Evolutionary conservation across 805 yeast species (phyloP), one percentile per base, ranked within the genome.

Genomic region (Metschnikowia koreensis): DNA sequence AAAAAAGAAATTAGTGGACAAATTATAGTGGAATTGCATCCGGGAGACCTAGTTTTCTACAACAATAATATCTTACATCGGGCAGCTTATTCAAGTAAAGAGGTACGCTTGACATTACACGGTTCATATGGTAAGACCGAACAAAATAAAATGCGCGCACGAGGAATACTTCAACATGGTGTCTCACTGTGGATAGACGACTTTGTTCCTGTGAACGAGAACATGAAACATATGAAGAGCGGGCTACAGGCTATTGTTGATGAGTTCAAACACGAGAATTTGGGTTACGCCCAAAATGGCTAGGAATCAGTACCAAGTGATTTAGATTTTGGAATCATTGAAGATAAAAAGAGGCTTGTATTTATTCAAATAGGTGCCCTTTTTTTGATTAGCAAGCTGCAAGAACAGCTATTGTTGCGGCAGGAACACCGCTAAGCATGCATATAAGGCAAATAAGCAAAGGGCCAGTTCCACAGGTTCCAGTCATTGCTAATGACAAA

Each of bases 111-210:
- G 48, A 79, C 82, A 0, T 60, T 79, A 27, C 83, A 79, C 59
- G 83, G 82, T 0, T 73, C 80, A 2, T 77, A 77, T 54, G 83
- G 83, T 4, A 77, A 75, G 54, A 66, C 53, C 22, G 66, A 68
- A 37, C 62, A 62, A 48, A 82, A 81, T 6, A 64, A 66, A 48
- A 57, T 66, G 12, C 65, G 82, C 51, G 81, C 82, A 3, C 70
- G 69, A 54, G 78, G 81, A n/a, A 70, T 79, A n/a, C 69, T 79
- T 44, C 83, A 79, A 60, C 81, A 77, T 55, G 83, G 82, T 0
- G 81, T 77, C 6, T 75, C 73, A 8, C 68, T 70, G 41, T 79
- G 83, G 83, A 57, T 75, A 26, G 68, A 70, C 12, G 58, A 68
- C 15, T 67, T 77, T 49, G 50, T 60, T 39, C 70, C 76, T 1